Percentiles rank a stretch among this genome's conserved stretches.
Evolutionary conservation across 2,329 filamentous ascomycete species (phyloP).

Genomic region (Pseudopyrenochaeta lycopersici): DNA sequence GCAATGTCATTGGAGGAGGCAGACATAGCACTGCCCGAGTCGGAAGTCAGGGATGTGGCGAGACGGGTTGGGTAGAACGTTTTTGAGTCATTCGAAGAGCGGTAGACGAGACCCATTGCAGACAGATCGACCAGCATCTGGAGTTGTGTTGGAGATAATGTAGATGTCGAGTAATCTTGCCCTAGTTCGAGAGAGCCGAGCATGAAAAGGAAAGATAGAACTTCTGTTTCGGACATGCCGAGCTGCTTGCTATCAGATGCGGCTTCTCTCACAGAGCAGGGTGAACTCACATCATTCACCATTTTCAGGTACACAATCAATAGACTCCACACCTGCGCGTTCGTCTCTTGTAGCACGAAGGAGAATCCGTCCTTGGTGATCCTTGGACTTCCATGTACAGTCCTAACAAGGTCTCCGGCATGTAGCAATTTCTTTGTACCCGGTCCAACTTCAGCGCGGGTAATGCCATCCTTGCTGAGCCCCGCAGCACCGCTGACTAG

Average conservation of each 20-base stretch:
- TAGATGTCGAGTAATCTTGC: slow-evolving; percentile 86
- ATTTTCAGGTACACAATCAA: slow-evolving; percentile 92
- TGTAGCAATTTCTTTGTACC: slow-evolving; percentile 85
- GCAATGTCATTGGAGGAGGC: slow-evolving; percentile 66
- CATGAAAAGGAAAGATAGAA: slow-evolving; percentile 95
- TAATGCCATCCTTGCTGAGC: slow-evolving; percentile 47
- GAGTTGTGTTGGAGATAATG: slow-evolving; percentile 80
- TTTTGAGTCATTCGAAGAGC: slow-evolving; percentile 54
- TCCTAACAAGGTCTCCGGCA: slow-evolving; percentile 80
- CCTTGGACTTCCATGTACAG: slow-evolving; percentile 63
- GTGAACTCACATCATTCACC: slow-evolving; percentile 65
- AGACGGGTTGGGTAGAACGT: slow-evolving; percentile 89
- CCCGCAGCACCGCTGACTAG: slow-evolving; percentile 80
- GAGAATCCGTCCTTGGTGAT: slow-evolving; percentile 96
- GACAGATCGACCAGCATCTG: slow-evolving; percentile 91
- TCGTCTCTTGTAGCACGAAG: slow-evolving; percentile 92
- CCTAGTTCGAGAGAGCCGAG: slow-evolving; percentile 93
- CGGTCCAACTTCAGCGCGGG: slow-evolving; percentile 58
- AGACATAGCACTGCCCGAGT: slow-evolving; percentile 61
- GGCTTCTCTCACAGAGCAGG: background rate
- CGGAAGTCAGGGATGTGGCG: slow-evolving; percentile 88
- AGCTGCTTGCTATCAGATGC: slow-evolving; percentile 52
- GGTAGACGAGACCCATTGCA: slow-evolving; percentile 92
- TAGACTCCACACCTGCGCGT: slow-evolving; percentile 96
- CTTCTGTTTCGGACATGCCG: slow-evolving; percentile 87